Conservation (phyloP, 2,329 filamentous ascomycete genomes). For the Xylaria sp. region DNA sequence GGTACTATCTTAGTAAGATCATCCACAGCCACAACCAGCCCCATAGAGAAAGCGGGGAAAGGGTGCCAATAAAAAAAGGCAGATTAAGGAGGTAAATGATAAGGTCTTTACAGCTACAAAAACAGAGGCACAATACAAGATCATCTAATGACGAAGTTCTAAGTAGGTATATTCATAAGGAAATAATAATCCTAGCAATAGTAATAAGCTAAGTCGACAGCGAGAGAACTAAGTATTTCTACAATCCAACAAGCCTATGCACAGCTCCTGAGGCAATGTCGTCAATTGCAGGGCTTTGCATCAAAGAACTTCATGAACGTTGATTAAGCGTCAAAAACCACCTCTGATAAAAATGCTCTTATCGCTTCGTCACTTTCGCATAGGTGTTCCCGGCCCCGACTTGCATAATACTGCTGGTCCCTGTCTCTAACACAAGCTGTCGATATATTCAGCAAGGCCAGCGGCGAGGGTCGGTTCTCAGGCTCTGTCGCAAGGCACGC, state of each 20-base stretch:
- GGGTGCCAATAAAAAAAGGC: no score
- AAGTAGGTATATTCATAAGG: no score
- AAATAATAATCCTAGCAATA: no score
- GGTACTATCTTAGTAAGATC: neutral
- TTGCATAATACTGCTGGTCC: slow-evolving; percentile 9
- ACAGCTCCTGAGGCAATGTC: no score
- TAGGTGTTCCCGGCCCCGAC: neutral
- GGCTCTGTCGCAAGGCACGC: slow-evolving; percentile 8
- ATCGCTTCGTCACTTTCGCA: slow-evolving; percentile 17
- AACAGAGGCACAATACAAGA: no score
- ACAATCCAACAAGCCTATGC: no score
- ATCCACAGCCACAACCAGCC: neutral
- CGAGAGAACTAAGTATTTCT: no score
- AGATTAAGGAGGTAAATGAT: no score
- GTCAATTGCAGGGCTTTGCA: neutral
- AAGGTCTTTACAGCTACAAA: no score
- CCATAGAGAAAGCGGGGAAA: no score
- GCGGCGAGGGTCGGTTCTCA: neutral
- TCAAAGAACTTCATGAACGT: neutral
- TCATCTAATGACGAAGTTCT: no score
- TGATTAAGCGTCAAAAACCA: slow-evolving; percentile 21
- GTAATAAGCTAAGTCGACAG: no score
- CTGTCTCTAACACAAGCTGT: neutral
- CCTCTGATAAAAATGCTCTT: neutral
- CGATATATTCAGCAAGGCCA: neutral